Evolutionary conservation across 306 rosid genomes (phyloP).

Genomic region (Vicia sativa): DNA sequence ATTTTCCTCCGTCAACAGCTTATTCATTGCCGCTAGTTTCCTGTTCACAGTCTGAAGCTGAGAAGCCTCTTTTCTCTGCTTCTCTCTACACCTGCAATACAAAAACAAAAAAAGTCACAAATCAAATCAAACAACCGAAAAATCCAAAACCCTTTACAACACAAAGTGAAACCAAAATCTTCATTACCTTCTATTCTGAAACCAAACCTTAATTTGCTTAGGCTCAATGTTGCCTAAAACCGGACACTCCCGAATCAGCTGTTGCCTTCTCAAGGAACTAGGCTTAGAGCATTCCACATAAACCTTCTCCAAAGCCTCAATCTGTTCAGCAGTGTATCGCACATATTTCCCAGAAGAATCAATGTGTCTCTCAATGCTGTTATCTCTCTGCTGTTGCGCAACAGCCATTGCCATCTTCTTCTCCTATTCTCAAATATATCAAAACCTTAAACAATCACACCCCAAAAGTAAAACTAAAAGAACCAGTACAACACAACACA

Average conservation of each 20-base stretch:
- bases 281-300: constrained; percentile 95
- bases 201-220: constrained; percentile 99
- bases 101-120: constrained; percentile 11
- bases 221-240: constrained; percentile 89
- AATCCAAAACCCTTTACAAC: background rate
- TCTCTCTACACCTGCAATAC: constrained; percentile 86
- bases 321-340: constrained; percentile 89
- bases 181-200: constrained; percentile 88
- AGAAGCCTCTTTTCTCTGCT: constrained; percentile 95
- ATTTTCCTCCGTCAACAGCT: constrained; percentile 95
- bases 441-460: constrained; percentile 2
- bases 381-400: constrained; percentile 82
- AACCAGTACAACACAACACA: background rate
- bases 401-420: constrained; percentile 78
- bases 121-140: constrained; percentile 3
- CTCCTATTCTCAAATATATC: background rate
- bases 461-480: background rate
- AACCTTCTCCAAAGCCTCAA: constrained; percentile 90
- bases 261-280: constrained; percentile 87
- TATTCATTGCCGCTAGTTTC: constrained; percentile 89
- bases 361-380: constrained; percentile 77
- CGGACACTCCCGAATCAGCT: constrained; percentile 88
- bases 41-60: constrained; percentile 91
- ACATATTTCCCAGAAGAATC: constrained; percentile 87
- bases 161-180: background rate